Base-by-base conservation (phyloP, 2,329 filamentous ascomycete genomes). In the Neurospora sp. region DNA sequence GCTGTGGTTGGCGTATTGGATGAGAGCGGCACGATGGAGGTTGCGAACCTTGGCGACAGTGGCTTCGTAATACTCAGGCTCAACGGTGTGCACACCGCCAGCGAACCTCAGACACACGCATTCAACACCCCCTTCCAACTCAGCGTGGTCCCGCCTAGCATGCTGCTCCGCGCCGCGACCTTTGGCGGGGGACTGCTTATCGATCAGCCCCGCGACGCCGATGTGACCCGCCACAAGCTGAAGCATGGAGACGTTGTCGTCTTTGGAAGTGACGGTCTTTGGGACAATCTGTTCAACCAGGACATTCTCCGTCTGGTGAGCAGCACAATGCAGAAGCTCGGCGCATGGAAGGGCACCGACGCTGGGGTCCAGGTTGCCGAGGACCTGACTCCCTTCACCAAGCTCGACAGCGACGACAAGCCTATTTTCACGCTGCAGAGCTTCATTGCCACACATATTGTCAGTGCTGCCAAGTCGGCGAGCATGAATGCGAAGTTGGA, bases 71-170 rank as follows among this genome's bases (percentile, higher is more conserved):
- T 97, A 72, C 84, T 98, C 71, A 89, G 93, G 15, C 87, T 92
- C 36, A 96, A 95, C 74, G 92, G 91, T 15, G 92, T 99, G 39
- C 91, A 96, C 79, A 87, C 91, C 69, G 90, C 89, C 77, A 97
- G 93, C 1, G 87, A 89, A 66, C 91, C 93, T 33, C 96, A 99
- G 80, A 97, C 93, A 0, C 96, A 99, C 79, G 93, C 91, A 62
- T 99, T 99, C 86, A 99, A 99, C 80, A 98, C 96, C 0, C 96
- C 96, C 0, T 99, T 92, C 78, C 96, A 99, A 80, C 87, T 99
- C 52, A 95, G 93, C 69, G 89, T 97, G 68, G 90, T 97, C 8
- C 95, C 96, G 0, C 87, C 91, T 3, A 88, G 87, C 75, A 90
- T 97, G 81, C 86, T 93, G 70, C 87, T 89, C 28, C 92, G 96